Evolutionary conservation across 352 stramenopile genomes (phyloP).

Genomic region (Aphanomyces stellatus): DNA sequence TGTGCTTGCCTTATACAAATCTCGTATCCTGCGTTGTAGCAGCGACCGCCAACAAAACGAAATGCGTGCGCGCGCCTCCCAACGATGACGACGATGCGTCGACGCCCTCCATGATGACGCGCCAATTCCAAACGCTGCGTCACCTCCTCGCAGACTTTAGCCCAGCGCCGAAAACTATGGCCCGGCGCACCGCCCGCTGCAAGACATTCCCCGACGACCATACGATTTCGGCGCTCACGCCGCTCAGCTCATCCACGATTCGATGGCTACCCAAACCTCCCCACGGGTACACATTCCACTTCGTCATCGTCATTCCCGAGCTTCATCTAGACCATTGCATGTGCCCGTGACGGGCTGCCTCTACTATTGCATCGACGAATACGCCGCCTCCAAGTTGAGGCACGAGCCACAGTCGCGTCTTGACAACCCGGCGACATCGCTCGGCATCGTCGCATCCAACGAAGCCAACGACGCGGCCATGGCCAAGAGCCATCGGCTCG

Average conservation of each 20-base stretch:
- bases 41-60: too few species aligned
- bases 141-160: background rate
- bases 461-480: background rate
- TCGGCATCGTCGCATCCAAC: background rate
- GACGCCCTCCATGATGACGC: too few species aligned
- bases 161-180: background rate
- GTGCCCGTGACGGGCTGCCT: background rate
- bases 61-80: too few species aligned
- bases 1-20: too few species aligned
- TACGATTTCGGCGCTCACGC: background rate
- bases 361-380: slow-evolving; percentile 8
- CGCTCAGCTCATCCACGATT: slow-evolving; percentile 3
- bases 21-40: too few species aligned
- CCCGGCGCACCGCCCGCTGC: background rate
- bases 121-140: background rate
- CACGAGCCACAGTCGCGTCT: background rate
- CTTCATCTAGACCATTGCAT: background rate
- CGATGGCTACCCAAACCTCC: background rate
- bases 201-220: background rate
- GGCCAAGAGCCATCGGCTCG: background rate
- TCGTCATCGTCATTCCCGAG: background rate
- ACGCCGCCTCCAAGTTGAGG: background rate
- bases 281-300: background rate
- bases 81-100: too few species aligned
- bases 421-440: background rate